Evolutionary conservation across 352 stramenopile species (phyloP).

Genomic region (Aphanomyces astaci): DNA sequence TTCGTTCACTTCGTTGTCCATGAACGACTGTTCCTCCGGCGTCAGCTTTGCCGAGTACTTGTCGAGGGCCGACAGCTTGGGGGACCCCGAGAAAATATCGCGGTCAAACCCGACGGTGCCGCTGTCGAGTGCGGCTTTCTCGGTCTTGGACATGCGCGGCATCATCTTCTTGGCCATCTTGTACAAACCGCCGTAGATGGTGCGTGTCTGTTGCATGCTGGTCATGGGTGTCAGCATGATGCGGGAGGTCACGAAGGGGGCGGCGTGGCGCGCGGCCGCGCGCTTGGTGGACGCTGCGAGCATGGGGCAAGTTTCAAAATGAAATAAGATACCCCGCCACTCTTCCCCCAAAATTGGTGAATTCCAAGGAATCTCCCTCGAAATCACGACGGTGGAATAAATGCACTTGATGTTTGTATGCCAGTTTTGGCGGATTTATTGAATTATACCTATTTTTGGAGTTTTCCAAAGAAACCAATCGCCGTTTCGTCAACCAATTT

Average conservation of each 20-base stretch:
- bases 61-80: slow-evolving; percentile 87
- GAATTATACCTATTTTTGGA: not conserved
- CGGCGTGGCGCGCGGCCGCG: not conserved
- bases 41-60: slow-evolving; percentile 92
- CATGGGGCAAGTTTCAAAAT: slow-evolving; percentile 15
- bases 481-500: slow-evolving; percentile 6
- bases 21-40: slow-evolving; percentile 90
- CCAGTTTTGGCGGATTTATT: not conserved
- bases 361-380: not conserved
- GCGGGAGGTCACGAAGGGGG: not conserved
- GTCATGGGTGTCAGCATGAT: not conserved
- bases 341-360: not conserved
- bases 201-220: slow-evolving; percentile 43
- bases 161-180: slow-evolving; percentile 93
- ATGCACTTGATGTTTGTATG: not conserved
- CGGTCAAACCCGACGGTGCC: slow-evolving; percentile 96
- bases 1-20: slow-evolving; percentile 93
- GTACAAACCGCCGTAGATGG: slow-evolving; percentile 85
- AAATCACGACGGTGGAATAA: not conserved
- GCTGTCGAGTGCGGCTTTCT: slow-evolving; percentile 92
- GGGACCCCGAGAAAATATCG: slow-evolving; percentile 95
- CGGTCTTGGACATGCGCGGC: slow-evolving; percentile 92
- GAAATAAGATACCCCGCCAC: not conserved
- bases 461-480: not conserved
- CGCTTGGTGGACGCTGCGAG: slow-evolving; percentile 9